Evolutionary conservation across 441 rosid genomes (phyloP), one percentile per base, ranked within the genome.

Genomic region (Isatis lusitanica): DNA sequence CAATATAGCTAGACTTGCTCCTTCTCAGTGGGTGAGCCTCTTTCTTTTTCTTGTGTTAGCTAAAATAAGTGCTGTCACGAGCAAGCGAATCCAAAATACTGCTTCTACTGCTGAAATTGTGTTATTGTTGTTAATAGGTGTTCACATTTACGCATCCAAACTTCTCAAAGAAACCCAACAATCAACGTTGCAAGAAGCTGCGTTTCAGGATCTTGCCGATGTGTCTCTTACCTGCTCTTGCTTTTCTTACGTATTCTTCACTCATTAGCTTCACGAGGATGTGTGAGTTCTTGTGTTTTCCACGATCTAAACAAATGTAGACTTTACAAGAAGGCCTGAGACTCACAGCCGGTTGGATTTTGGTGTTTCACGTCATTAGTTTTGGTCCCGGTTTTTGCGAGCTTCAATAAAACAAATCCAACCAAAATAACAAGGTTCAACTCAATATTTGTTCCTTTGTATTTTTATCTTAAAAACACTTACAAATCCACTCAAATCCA

Each of bases 181-280:
- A n/a, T 15, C 18, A 43, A 43, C 2, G 48, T 43, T 43, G n/a
- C 18, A 43, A n/a, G 48, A 43, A 43, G 48, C 48, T 43, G 48
- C 9, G 1, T 43, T 43, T 50, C 38, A 79, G 90, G 51, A 81
- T 91, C 63, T 71, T 93, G 68, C 96, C 96, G 0, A 90, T 93
- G 88, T 90, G 91, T 79, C 84, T 91, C 76, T 78, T 91, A 82
- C 97, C 97, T 56, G 89, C 60, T 60, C 61, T 93, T 24, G 85
- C 88, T 39, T 81, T 68, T 58, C 77, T 70, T 78, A 73, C 79
- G 7, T 90, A 94, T 80, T 86, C 84, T 15, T 85, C 87, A 21
- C 71, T 84, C 67, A 75, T 80, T 15, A 84, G 85, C 82, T 80
- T 91, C 82, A 82, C 84, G 18, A 85, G 79, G 81, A 87, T 91